Conservation (phyloP, 164 flowering plant genomes). For the Hamamelis virginiana region DNA sequence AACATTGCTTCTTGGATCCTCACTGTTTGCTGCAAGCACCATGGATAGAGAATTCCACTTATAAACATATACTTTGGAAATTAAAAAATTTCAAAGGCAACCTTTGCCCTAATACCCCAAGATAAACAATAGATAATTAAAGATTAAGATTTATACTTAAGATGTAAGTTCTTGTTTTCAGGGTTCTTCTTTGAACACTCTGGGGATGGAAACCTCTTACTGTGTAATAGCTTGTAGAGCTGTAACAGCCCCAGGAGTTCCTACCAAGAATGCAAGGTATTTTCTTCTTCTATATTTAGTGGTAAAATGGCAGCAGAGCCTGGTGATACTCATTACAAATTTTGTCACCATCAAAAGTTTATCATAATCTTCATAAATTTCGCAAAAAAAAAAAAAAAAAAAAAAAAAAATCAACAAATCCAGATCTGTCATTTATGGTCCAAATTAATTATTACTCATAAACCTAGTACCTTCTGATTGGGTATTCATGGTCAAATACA, state of each 20-base stretch:
- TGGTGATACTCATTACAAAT: not conserved
- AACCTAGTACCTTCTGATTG: too few relatives aligned
- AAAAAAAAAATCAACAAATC: too few relatives aligned
- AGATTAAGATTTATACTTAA: not conserved
- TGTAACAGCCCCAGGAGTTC: slow-evolving; percentile 47
- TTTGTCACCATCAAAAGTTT: not conserved
- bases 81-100: slow-evolving; percentile 30
- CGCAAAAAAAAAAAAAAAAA: too few relatives aligned
- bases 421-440: too few relatives aligned
- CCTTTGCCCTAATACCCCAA: not conserved
- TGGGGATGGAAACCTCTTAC: slow-evolving; percentile 25
- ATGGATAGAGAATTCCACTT: slow-evolving; percentile 34
- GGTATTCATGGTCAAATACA: too few relatives aligned
- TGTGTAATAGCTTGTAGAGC: slow-evolving; percentile 35
- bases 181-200: slow-evolving; percentile 40
- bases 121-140: not conserved
- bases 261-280: slow-evolving; percentile 51
- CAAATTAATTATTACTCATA: too few relatives aligned
- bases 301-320: too few relatives aligned
- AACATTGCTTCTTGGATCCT: slow-evolving; percentile 53
- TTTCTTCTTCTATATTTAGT: not conserved
- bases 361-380: too few relatives aligned
- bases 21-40: slow-evolving; percentile 47
- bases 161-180: slow-evolving; percentile 11
- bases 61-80: slow-evolving; percentile 31